These are phyloP conservation scores for Penicillium argentinense DNA, from an alignment of 495 filamentous ascomycete genomes.

Conservation along the genomic window DNA sequence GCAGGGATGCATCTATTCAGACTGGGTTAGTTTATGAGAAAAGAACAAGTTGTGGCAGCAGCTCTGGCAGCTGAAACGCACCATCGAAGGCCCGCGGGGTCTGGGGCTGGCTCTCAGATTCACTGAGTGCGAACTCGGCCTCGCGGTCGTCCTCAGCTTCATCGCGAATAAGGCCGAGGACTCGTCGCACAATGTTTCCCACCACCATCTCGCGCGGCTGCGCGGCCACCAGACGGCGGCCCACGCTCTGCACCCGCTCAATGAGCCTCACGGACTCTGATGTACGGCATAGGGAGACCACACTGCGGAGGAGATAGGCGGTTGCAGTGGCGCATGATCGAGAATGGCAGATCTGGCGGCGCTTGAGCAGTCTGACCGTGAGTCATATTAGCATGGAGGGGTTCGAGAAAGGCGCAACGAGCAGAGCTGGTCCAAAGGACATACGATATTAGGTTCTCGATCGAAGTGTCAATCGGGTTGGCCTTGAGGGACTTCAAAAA, in stretches of 20 bases:
- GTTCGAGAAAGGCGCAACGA: not conserved
- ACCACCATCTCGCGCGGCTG: constrained; percentile 88
- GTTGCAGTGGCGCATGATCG: constrained; percentile 89
- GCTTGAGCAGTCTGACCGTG: constrained; percentile 70
- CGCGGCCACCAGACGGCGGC: constrained; percentile 70
- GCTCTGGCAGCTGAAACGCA: no score
- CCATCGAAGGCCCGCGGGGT: constrained; percentile 44
- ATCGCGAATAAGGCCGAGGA: constrained; percentile 87
- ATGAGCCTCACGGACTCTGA: constrained; percentile 75
- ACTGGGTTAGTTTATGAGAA: no score
- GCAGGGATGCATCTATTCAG: constrained; percentile 32
- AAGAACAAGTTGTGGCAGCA: no score
- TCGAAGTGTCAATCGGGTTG: constrained; percentile 71
- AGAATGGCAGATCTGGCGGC: constrained; percentile 83
- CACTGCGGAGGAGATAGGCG: constrained; percentile 77
- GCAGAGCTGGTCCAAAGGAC: constrained; percentile 19
- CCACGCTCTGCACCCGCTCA: constrained; percentile 70
- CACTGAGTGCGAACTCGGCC: constrained; percentile 58
- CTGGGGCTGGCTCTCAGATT: constrained; percentile 52
- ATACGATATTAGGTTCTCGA: constrained; percentile 79
- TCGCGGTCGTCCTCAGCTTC: constrained; percentile 81
- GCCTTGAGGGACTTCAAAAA: constrained; percentile 76
- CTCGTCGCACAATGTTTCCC: constrained; percentile 88
- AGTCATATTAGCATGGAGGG: not conserved
- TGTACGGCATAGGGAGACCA: constrained; percentile 68